phyloP scores from a whole-genome alignment of 805 yeast species.

The Ascoidea rubescens region DNA sequence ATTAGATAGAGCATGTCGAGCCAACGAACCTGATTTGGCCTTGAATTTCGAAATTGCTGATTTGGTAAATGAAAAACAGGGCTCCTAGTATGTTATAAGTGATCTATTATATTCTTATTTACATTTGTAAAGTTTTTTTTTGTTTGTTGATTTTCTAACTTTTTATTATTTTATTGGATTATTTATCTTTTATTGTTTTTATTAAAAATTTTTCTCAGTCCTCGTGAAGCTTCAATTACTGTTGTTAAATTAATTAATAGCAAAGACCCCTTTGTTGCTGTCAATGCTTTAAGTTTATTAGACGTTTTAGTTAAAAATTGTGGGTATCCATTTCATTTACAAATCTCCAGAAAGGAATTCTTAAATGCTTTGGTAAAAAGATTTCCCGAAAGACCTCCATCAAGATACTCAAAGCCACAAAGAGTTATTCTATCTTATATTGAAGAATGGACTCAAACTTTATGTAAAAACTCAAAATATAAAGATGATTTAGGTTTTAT shows the following conservation, averaged over 20 bases:
- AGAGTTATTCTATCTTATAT: slow-evolving; percentile 75
- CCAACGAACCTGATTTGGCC: slow-evolving; percentile 72
- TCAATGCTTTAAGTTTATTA: slow-evolving; percentile 67
- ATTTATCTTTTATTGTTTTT: not conserved
- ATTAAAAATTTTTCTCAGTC: slow-evolving; percentile 19
- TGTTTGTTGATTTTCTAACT: not conserved
- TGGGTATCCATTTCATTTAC: slow-evolving; percentile 93
- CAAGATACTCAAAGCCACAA: slow-evolving; percentile 72
- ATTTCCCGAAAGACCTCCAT: slow-evolving; percentile 91
- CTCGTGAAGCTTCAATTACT: slow-evolving; percentile 84
- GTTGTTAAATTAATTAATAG: slow-evolving; percentile 74
- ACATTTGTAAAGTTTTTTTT: not conserved
- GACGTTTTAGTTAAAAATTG: slow-evolving; percentile 94
- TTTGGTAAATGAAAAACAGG: slow-evolving; percentile 84
- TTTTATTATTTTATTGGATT: not conserved
- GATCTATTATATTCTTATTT: too few species aligned
- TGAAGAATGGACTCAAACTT: slow-evolving; percentile 95
- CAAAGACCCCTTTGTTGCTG: slow-evolving; percentile 70
- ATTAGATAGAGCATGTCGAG: slow-evolving; percentile 24
- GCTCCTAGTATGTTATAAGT: slow-evolving; percentile 28
- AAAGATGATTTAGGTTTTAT: slow-evolving; percentile 87
- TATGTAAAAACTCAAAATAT: slow-evolving; percentile 79
- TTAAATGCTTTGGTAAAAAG: slow-evolving; percentile 83
- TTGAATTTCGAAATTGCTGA: slow-evolving; percentile 89
- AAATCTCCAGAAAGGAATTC: slow-evolving; percentile 88